These are phyloP conservation scores for Didymosphaeria variabile DNA, from an alignment of 2,329 filamentous ascomycete genomes.

Conservation along the genomic window DNA sequence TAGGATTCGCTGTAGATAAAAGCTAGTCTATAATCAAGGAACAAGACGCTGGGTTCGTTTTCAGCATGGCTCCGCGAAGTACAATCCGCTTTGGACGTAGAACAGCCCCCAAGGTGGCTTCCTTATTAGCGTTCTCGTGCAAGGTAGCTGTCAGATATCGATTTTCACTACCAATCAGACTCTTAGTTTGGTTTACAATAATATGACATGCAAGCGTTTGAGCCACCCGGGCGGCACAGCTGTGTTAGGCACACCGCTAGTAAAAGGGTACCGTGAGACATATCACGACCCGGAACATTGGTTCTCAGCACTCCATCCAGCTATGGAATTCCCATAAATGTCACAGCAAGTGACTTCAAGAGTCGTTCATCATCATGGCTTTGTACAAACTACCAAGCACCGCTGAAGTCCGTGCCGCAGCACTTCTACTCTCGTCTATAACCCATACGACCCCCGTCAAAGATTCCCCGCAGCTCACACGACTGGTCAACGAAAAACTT, in stretches of 20 bases:
- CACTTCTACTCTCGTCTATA: constrained; percentile 1
- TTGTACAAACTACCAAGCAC: constrained; percentile 7
- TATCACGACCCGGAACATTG: not conserved
- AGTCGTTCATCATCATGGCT: not conserved
- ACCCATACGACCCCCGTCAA: constrained; percentile 1
- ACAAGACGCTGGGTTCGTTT: too few species aligned
- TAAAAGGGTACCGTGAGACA: not conserved
- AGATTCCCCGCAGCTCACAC: not conserved
- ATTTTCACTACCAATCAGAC: not conserved
- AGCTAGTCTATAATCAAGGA: too few species aligned
- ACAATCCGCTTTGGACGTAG: too few species aligned
- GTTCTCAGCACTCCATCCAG: not conserved
- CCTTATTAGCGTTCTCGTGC: not conserved
- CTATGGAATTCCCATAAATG: not conserved
- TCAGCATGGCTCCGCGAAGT: too few species aligned
- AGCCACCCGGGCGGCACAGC: not conserved
- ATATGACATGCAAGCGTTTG: not conserved
- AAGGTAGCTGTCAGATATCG: not conserved
- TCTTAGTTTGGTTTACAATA: not conserved
- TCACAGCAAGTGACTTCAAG: not conserved
- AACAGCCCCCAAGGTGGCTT: not conserved
- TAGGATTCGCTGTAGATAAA: too few species aligned
- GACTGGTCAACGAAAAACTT: not conserved
- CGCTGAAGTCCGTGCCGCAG: not conserved
- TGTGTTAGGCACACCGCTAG: not conserved